Conservation (phyloP, 257 asterid species). For the Solanum arcanum region DNA sequence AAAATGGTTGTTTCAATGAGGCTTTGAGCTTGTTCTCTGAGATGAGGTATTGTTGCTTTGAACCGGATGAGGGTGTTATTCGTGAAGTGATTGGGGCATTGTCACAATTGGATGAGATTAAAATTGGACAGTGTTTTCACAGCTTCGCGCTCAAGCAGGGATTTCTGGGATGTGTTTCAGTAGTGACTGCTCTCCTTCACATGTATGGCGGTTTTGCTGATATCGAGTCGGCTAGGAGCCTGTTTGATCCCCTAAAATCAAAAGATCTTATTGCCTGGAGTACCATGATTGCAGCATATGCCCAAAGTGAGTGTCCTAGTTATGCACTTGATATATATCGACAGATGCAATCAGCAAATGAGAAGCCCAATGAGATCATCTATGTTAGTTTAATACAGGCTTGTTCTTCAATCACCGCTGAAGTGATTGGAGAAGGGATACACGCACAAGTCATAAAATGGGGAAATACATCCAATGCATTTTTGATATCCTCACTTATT, state of each 20-base stretch:
- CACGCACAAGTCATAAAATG: conserved; percentile 39
- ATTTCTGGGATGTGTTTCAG: conserved; percentile 15
- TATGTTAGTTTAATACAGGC: conserved; percentile 55
- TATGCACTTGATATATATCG: conserved; percentile 31
- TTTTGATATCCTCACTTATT: conserved; percentile 42
- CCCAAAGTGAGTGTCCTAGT: conserved; percentile 31
- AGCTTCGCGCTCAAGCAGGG: conserved; percentile 48
- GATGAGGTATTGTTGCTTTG: conserved; percentile 28
- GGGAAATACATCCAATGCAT: conserved; percentile 40
- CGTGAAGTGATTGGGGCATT: conserved; percentile 37
- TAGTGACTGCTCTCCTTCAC: conserved; percentile 60
- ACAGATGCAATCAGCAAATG: conserved; percentile 43
- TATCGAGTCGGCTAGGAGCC: conserved; percentile 32
- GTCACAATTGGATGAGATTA: conserved; percentile 24
- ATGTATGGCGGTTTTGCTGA: conserved; percentile 44
- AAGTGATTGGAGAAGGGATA: conserved; percentile 44
- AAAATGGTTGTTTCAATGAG: conserved; percentile 23
- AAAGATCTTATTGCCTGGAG: conserved; percentile 81
- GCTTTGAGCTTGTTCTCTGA: conserved; percentile 35
- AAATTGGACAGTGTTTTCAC: conserved; percentile 36
- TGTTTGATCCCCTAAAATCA: conserved; percentile 35
- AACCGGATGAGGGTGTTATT: conserved; percentile 38
- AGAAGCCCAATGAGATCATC: conserved; percentile 62
- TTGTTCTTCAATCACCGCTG: conserved; percentile 29
- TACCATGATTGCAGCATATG: conserved; percentile 51